Conservation (phyloP, 176 grass and related monocot species). For the Juncus effusus region DNA sequence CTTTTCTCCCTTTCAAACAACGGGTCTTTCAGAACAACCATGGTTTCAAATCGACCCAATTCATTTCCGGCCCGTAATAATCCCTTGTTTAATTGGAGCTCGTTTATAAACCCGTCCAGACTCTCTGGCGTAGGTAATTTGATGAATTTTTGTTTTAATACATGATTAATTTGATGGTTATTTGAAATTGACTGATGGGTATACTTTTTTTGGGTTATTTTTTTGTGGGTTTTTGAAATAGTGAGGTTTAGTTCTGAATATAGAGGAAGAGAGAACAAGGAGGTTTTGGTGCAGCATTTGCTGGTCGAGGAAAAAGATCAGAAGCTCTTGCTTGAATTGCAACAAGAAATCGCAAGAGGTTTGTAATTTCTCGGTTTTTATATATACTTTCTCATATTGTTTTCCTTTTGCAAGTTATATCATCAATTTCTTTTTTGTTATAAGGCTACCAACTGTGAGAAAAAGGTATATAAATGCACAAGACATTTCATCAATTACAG, state of each 20-base stretch:
- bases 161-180: neutral
- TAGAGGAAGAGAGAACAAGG: slow-evolving; percentile 58
- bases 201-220: neutral
- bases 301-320: slow-evolving; percentile 78
- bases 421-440: neutral
- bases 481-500: neutral
- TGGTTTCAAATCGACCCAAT: slow-evolving; percentile 23
- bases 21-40: slow-evolving; percentile 29
- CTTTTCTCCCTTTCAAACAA: slow-evolving; percentile 27
- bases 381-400: neutral
- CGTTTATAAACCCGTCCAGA: slow-evolving; percentile 20
- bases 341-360: slow-evolving; percentile 72
- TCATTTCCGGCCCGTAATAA: neutral
- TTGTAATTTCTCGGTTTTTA: neutral
- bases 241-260: slow-evolving; percentile 51
- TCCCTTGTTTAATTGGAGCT: slow-evolving; percentile 11
- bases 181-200: neutral
- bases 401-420: neutral
- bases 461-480: slow-evolving; percentile 9
- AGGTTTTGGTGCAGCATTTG: slow-evolving; percentile 86
- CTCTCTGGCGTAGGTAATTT: slow-evolving; percentile 41
- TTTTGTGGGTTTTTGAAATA: slow-evolving; percentile 25
- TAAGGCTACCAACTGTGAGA: neutral
- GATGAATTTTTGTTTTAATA: neutral
- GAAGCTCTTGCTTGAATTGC: slow-evolving; percentile 74